These are phyloP conservation scores for Nakazawaea sp. DNA, from an alignment of 805 yeast species.

Conservation along the genomic window DNA sequence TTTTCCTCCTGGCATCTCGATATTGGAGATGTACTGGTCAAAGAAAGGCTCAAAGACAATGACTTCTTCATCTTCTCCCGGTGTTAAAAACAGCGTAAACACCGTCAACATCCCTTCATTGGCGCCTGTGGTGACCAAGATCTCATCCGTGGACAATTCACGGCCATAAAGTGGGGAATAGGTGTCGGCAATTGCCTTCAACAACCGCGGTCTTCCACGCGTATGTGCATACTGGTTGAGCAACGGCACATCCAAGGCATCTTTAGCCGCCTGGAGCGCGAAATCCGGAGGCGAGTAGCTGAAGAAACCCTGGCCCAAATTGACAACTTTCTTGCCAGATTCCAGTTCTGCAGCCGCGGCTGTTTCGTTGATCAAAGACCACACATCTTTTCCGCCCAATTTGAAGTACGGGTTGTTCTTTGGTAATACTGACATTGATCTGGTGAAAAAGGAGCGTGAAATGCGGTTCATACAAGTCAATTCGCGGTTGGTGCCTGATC, in stretches of 20 bases:
- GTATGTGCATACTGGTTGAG: conserved; percentile 93
- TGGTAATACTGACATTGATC: conserved; percentile 20
- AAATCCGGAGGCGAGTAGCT: conserved; percentile 95
- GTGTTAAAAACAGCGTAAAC: conserved; percentile 75
- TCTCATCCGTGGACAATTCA: conserved; percentile 47
- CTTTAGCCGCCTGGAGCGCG: conserved; percentile 75
- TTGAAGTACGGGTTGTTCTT: conserved; percentile 63
- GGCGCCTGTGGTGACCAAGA: conserved; percentile 91
- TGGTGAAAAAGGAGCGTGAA: no score
- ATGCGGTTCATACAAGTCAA: no score
- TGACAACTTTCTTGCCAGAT: conserved; percentile 71
- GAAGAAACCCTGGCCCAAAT: conserved; percentile 96
- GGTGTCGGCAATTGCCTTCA: conserved; percentile 61
- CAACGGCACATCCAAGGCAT: conserved; percentile 64
- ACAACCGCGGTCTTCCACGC: conserved; percentile 72
- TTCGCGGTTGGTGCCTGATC: no score
- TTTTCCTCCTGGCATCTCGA: conserved; percentile 89
- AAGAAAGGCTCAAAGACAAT: conserved; percentile 96
- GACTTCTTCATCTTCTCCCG: conserved; percentile 75
- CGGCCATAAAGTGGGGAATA: conserved; percentile 66
- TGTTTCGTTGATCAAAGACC: conserved; percentile 93
- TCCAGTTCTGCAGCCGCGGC: conserved; percentile 76
- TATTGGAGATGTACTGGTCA: conserved; percentile 93
- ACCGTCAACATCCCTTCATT: conserved; percentile 89
- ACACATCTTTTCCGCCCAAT: conserved; percentile 77